A percentile compares a stretch with the other conserved stretches of the same genome.
These are phyloP conservation scores for Xylariaceae sp. DNA, from an alignment of 2,329 filamentous ascomycete species.

Conservation along the genomic window DNA sequence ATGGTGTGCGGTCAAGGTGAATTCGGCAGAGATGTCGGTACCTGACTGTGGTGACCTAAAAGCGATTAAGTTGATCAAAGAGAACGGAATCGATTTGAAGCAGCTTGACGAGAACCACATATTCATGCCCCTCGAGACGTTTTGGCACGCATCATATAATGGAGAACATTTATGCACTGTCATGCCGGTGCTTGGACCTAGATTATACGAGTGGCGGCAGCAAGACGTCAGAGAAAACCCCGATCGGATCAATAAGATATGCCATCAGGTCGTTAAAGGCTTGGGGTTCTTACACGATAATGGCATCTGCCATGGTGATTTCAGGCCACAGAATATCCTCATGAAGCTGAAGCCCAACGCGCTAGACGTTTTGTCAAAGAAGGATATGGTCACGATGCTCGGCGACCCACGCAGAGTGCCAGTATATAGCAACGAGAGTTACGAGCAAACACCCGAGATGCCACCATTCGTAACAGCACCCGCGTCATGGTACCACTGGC, in stretches of 20 bases:
- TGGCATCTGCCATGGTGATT: slow-evolving; percentile 16
- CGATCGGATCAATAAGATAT: not conserved
- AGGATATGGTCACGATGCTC: slow-evolving; percentile 3
- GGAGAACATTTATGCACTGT: slow-evolving; percentile 15
- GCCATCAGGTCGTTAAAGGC: slow-evolving; percentile 10
- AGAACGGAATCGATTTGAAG: not conserved
- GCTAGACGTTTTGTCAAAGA: slow-evolving; percentile 8
- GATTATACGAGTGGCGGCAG: slow-evolving; percentile 3
- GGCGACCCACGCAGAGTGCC: not conserved
- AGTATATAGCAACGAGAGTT: not conserved
- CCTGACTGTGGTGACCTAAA: slow-evolving; percentile 8
- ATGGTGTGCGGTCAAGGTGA: slow-evolving; percentile 18
- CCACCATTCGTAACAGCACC: slow-evolving; percentile 2
- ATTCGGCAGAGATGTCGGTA: slow-evolving; percentile 5
- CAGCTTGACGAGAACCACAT: slow-evolving; percentile 11
- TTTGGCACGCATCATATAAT: slow-evolving; percentile 14
- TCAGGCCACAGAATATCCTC: slow-evolving; percentile 12
- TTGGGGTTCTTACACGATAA: slow-evolving; percentile 10
- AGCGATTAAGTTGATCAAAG: not conserved
- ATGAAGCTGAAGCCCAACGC: slow-evolving; percentile 7
- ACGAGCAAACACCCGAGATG: slow-evolving; percentile 2
- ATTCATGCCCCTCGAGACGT: slow-evolving; percentile 5
- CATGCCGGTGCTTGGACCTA: slow-evolving; percentile 14
- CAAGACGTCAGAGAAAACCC: not conserved
- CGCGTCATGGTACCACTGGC: slow-evolving; percentile 1